A percentile compares a stretch with the other conserved stretches of the same genome.
These are phyloP conservation scores for Pezicula carpinea DNA, from an alignment of 2,329 filamentous ascomycete genomes.

Conservation along the genomic window DNA sequence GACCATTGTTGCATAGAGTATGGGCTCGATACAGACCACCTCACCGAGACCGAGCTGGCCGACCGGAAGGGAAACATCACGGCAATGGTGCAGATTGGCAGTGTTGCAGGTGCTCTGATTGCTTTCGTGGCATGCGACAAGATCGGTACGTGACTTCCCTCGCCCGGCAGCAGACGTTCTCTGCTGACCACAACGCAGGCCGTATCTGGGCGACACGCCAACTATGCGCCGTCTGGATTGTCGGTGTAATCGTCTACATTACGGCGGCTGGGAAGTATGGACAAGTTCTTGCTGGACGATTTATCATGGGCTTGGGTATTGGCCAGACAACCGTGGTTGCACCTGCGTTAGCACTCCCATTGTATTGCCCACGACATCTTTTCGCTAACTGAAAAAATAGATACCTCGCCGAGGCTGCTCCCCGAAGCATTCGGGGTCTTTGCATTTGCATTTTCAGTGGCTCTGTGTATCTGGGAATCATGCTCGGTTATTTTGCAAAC, in stretches of 20 bases:
- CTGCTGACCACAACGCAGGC: slow-evolving; percentile 24
- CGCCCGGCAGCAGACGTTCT: not conserved
- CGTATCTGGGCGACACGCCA: slow-evolving; percentile 22
- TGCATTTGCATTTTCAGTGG: slow-evolving; percentile 22
- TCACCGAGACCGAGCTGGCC: slow-evolving; percentile 23
- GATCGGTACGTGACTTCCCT: slow-evolving; percentile 14
- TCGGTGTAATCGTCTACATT: slow-evolving; percentile 28
- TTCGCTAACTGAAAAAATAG: slow-evolving; percentile 40
- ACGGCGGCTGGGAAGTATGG: slow-evolving; percentile 40
- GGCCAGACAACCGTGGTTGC: slow-evolving; percentile 55
- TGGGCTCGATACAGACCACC: slow-evolving; percentile 5
- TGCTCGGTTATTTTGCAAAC: slow-evolving; percentile 22
- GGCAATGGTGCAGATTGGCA: slow-evolving; percentile 35
- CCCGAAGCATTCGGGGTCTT: slow-evolving; percentile 19
- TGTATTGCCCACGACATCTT: not conserved
- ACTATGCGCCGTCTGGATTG: slow-evolving; percentile 19
- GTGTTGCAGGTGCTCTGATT: slow-evolving; percentile 30
- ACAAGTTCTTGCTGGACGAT: slow-evolving; percentile 63
- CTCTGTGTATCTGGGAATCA: slow-evolving; percentile 20
- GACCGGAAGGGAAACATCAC: slow-evolving; percentile 32
- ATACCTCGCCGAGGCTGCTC: slow-evolving; percentile 28
- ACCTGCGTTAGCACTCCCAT: slow-evolving; percentile 34
- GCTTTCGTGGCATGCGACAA: slow-evolving; percentile 20
- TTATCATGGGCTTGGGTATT: slow-evolving; percentile 67
- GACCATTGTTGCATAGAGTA: slow-evolving; percentile 17